Base-by-base conservation (phyloP, 78 protist genomes). In the Isochrysis galbana region DNA sequence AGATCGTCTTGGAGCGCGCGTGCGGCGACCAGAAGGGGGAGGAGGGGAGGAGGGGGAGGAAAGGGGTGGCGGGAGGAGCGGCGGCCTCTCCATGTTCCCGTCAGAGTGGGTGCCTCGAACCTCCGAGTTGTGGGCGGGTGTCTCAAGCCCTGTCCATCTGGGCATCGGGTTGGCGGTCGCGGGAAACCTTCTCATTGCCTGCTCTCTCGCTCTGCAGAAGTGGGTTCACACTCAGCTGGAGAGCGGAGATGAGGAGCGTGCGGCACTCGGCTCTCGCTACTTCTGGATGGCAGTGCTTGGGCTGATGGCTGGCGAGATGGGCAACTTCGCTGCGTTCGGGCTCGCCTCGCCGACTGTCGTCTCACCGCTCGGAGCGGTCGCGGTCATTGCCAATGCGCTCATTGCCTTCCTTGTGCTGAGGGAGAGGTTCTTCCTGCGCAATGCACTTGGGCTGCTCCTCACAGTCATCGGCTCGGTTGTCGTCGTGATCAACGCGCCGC, bases 261-360 rank as follows among this genome's bases (percentile, higher is more conserved):
- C 41, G 34, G 21, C 91, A 0, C 47, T 38, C 34, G 19, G 48
- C 61, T 5, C 1, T 10, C 29, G n/a, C 34, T 23, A 39, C 41
- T 88, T 47, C 51, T 67, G 87, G 87, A 0, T 70, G 1, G 92
- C 87, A 1, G 4, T 90, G 21, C 10, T 23, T 38, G 22, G 34
- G 32, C 36, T 74, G 77, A 42, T 47, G 26, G 21, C 22, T 26
- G 92, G 92, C 47, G 92, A 90, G 80, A 26, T 90, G n/a, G 88
- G 87, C 78, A 90, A 90, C 87, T 90, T 90, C 32, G 29, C 23
- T 29, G 92, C 92, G 23, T 90, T 47, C 38, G 92, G 77, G 39
- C 42, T 90, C 23, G 92, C 92, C 32, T 21, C 47, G 23, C 87
- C 87, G 25, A 46, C 87, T 10, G 39, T 90, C 5, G 92, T 90